Percentiles rank a stretch among this genome's conserved stretches.
phyloP scores from a whole-genome alignment of 306 rosid genomes.

The Castanospermum australe region DNA sequence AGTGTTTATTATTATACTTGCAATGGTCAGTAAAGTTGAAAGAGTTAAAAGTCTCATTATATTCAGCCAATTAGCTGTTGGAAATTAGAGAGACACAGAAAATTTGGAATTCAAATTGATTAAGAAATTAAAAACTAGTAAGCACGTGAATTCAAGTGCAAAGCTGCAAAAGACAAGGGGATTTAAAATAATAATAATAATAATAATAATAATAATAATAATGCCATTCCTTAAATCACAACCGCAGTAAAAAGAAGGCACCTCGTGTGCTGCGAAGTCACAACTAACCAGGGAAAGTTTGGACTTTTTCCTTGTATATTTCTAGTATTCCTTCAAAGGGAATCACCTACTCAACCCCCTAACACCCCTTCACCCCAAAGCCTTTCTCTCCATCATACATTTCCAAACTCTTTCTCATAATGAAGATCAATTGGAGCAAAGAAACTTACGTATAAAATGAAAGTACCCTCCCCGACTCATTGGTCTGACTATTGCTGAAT shows the following conservation, averaged over 20 bases:
- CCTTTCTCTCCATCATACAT: not conserved
- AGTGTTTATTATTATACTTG: no score
- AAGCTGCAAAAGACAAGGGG: not conserved
- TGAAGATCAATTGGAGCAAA: not conserved
- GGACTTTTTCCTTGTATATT: not conserved
- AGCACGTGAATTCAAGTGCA: slow-evolving; percentile 14
- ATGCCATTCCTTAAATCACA: not conserved
- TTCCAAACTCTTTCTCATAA: not conserved
- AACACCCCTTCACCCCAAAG: not conserved
- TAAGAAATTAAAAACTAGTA: not conserved
- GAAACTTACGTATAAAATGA: not conserved
- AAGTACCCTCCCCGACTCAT: not conserved
- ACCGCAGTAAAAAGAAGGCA: slow-evolving; percentile 29
- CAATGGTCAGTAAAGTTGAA: not conserved
- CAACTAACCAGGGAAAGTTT: slow-evolving; percentile 24
- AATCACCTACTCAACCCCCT: not conserved
- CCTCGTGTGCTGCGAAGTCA: slow-evolving; percentile 32
- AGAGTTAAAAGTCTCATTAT: not conserved
- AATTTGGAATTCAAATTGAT: not conserved
- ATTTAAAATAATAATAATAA: not conserved
- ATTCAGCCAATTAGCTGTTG: not conserved
- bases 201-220: no score
- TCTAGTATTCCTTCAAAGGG: slow-evolving; percentile 38
- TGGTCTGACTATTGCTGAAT: not conserved
- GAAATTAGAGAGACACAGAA: not conserved